Evolutionary conservation across 768 basidiomycete genomes (phyloP).

Genomic region (Boletus sp.): DNA sequence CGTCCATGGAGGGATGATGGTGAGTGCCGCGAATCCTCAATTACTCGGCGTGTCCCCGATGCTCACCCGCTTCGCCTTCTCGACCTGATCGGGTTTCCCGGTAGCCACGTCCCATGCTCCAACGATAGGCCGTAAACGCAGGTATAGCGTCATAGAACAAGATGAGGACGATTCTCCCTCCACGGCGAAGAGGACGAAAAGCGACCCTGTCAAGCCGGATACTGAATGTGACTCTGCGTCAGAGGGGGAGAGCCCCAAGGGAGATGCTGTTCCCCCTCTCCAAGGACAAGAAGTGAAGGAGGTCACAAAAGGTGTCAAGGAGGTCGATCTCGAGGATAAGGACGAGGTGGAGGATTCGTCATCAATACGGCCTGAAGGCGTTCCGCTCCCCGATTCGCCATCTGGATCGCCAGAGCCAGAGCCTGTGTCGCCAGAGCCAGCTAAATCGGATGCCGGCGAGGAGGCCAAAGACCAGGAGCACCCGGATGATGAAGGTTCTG

Average conservation of each 20-base stretch:
- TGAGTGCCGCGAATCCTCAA: conserved; percentile 36
- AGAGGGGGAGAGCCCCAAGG: conserved; percentile 13
- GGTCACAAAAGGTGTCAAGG: conserved; percentile 67
- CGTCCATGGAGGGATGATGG: conserved; percentile 78
- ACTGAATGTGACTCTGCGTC: conserved; percentile 24
- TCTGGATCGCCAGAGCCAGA: conserved; percentile 24
- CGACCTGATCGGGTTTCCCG: neutral
- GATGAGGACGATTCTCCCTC: conserved; percentile 35
- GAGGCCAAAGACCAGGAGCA: conserved; percentile 13
- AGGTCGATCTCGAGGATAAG: conserved; percentile 58
- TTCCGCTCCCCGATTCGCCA: conserved; percentile 41
- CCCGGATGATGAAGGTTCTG: conserved; percentile 19
- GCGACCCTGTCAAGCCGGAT: conserved; percentile 25
- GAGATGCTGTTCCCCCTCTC: conserved; percentile 18
- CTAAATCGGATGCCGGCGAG: conserved; percentile 3
- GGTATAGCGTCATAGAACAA: conserved; percentile 47
- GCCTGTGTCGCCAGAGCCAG: conserved; percentile 3
- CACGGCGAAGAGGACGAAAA: conserved; percentile 35
- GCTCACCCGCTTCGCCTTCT: conserved; percentile 13
- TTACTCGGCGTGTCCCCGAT: neutral
- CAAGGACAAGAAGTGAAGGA: conserved; percentile 58
- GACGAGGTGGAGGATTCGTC: conserved; percentile 10
- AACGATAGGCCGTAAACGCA: conserved; percentile 64
- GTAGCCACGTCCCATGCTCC: conserved; percentile 76
- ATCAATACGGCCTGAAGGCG: conserved; percentile 29